Base-by-base conservation (phyloP, 1,139 yeast genomes). In the Taiozyma sp. region DNA sequence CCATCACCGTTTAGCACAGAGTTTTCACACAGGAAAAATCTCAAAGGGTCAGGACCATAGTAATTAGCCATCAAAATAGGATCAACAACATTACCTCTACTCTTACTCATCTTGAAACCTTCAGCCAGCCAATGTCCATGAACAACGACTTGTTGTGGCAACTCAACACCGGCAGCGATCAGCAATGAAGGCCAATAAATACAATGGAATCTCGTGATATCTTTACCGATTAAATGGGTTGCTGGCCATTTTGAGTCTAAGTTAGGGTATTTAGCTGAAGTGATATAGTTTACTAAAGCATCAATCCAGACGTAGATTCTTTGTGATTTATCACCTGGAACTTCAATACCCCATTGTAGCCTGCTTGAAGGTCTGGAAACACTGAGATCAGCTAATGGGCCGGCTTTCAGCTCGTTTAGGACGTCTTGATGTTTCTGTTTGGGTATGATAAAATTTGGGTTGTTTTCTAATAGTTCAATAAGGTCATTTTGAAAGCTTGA, bases 241-340 rank as follows among this genome's bases (percentile, higher is more conserved):
- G 91, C 77, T 14, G 63, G 61, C 66, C 68, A 64, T 42, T 48
- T 44, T 7, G 49, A 42, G 4, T 57, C 46, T 3, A 62, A 42
- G 8, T 55, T 54, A 4, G 88, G 84, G 53, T 81, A 87, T 2
- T 88, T 90, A 4, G 84, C 74, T 0, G 89, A 80, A 0, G 97
- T 88, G 10, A 90, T 53, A 64, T 93, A 93, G 64, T 90, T 93
- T 46, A 88, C 75, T 49, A 93, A 74, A 0, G 99, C 99, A 69
- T 93, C 99, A 55, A 93, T 86, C 99, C 99, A 93, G 10, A 93
- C 99, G 62, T 93, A 93, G 53, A 93, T 84, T 49, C 79, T 84
- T 62, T 93, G 98, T 0, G 81, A 60, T 0, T 76, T 71, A 61
- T 93, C 98, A 37, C 75, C 73, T 0, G 99, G 99, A 0, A 93